Base-by-base conservation (phyloP, 1,284 basidiomycete species). In the Irpex sp. region DNA sequence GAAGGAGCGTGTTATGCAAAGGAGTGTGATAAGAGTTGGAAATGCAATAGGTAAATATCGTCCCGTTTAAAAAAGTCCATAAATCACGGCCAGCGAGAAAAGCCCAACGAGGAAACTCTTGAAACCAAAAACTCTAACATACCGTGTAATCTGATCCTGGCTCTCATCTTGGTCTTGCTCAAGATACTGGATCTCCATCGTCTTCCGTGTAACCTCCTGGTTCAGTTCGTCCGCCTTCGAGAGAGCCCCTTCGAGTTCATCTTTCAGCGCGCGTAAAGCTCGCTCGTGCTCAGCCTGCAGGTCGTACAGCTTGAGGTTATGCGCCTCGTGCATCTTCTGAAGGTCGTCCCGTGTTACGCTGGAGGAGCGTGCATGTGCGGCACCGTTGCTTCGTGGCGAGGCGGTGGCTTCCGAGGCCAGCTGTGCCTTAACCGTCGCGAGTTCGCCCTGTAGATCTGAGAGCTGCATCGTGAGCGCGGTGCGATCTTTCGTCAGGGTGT, bases 231-330 rank as follows among this genome's bases (percentile, higher is more conserved):
- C 79, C 55, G 85, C 77, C 71, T 80, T 83, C 58, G 76, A 71
- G 59, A 82, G 77, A 13, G 84, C 78, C n/a, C 77, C 76, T 55
- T 89, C 85, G 39, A 92, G 81, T 69, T 93, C 83, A 39, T 84
- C 82, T 67, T 79, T 82, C 56, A 92, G 62, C 19, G 72, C 79
- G 68, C 83, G 84, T 59, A 88, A 76, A 39, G 79, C 77, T 68
- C 86, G 87, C 57, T 88, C 86, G 69, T 94, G 86, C 54, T 84
- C 84, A 36, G 88, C 86, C 70, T 91, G 81, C 63, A 94, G 71
- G 73, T 94, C 92, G 66, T 89, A 80, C 69, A 95, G 77, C 77
- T 90, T 93, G 66, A 89, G 79, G 70, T 91, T 93, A 73, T 92
- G 92, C 5, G 90, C 92, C 72, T 92, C 89, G 68, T 92, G 89